These are phyloP conservation scores for Mucuna pruriens DNA, from an alignment of 306 rosid species.

Conservation along the genomic window DNA sequence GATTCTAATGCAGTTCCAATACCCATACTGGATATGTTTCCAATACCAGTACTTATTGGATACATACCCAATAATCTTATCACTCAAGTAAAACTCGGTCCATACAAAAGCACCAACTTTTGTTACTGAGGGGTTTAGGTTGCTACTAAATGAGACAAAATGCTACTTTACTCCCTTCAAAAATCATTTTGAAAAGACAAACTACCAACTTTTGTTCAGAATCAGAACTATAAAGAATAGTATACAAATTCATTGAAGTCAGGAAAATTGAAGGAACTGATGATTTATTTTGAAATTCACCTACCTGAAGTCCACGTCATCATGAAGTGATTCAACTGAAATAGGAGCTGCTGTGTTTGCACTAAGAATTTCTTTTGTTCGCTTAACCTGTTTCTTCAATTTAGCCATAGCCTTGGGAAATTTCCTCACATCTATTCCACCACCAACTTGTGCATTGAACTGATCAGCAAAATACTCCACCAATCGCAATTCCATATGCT, in stretches of 20 bases:
- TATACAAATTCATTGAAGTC: conserved; percentile 9
- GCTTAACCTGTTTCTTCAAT: conserved; percentile 95
- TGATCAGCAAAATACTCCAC: conserved; percentile 91
- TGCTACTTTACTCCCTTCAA: background rate
- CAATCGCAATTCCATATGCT: conserved; percentile 79
- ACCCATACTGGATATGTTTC: background rate
- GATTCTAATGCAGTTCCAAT: background rate
- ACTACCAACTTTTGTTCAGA: conserved; percentile 5
- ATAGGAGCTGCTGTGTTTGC: conserved; percentile 96
- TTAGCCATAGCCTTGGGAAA: conserved; percentile 97
- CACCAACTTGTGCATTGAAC: conserved; percentile 88
- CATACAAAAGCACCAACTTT: background rate
- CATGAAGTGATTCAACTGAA: conserved; percentile 92
- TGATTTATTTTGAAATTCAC: conserved; percentile 28
- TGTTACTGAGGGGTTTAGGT: background rate
- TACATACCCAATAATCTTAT: background rate
- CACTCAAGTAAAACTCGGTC: background rate
- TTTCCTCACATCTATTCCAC: conserved; percentile 82
- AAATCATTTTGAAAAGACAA: background rate
- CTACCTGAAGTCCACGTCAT: conserved; percentile 89
- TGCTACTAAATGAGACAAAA: background rate
- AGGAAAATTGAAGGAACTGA: conserved; percentile 1
- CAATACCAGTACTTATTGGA: background rate
- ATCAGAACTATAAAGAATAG: background rate
- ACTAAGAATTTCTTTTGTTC: conserved; percentile 96